Evolutionary conservation across 768 basidiomycete species (phyloP), one percentile per base, ranked within the genome.

Genomic region (Pisolithus microcarpus): DNA sequence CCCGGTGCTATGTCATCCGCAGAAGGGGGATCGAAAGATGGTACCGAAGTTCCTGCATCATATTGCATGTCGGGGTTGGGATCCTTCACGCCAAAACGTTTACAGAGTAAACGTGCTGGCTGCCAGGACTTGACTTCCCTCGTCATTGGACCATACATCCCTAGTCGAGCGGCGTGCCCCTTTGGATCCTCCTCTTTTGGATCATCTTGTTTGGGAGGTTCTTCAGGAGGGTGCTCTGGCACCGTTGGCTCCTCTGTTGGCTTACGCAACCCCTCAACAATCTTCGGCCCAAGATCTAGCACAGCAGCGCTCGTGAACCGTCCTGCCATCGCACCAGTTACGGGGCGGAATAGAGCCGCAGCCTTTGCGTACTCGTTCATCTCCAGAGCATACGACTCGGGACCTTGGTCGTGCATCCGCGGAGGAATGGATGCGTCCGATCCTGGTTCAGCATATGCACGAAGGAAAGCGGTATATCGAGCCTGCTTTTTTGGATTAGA

Each of bases 121-220:
- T 82, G 81, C 85, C 91, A 98, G 0, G 76, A 65, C 50, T 70
- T 75, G 31, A 75, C 70, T 55, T 88, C 87, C 37, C 95, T 73
- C 30, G 96, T 99, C 65, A 94, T 69, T 13, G 78, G 73, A 0
- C 96, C 96, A 62, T 85, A 98, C 88, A 95, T 92, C 23, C 91
- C 93, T 64, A 85, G 65, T 26, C 78, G 74, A 9, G 91, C 93
- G 0, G 96, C 94, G 56, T 88, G 74, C 57, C 79, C 83, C 60
- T 84, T 84, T 4, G 92, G 91, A 16, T 78, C 84, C 56, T 85
- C 84, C 56, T 85, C 79, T 56, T 84, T 77, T 53, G 70, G 59
- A 47, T 67, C 63, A 38, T 69, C 61, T 26, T 26, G 26, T 42
- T 70, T 65, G 13, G 56, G 48, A 47, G 75, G 73, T 52, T 69